These are phyloP conservation scores for Tuber melanosporum DNA, from an alignment of 495 filamentous ascomycete genomes.

Conservation along the genomic window DNA sequence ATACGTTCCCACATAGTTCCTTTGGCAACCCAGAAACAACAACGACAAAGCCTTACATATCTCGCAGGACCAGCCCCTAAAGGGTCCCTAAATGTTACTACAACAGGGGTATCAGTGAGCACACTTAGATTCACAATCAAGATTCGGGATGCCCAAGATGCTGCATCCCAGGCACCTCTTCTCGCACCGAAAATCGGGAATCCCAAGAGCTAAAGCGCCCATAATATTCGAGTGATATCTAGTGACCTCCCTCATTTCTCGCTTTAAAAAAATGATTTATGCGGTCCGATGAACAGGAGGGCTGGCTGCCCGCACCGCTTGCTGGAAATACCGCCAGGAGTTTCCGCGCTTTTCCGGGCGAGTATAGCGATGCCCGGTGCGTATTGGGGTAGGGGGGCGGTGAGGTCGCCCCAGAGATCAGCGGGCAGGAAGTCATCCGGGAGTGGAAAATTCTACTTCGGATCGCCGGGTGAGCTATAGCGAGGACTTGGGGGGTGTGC, in stretches of 20 bases:
- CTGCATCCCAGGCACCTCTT: no score
- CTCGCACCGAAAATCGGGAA: not conserved
- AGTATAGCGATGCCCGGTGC: not conserved
- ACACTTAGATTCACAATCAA: not conserved
- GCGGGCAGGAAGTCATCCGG: not conserved
- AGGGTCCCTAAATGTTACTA: not conserved
- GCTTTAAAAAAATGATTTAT: no score
- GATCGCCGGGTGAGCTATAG: not conserved
- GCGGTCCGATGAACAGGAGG: not conserved
- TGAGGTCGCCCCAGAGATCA: not conserved
- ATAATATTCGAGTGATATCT: not conserved
- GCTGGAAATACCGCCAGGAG: not conserved
- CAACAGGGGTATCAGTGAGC: not conserved
- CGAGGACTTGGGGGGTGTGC: not conserved
- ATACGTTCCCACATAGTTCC: no score
- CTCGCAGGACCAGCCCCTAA: not conserved
- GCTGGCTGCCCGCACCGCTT: not conserved
- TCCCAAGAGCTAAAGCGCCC: not conserved
- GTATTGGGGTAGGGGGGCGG: not conserved
- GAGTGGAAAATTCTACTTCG: not conserved
- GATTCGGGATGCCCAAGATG: not conserved
- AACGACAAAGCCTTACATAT: not conserved
- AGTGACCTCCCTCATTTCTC: not conserved
- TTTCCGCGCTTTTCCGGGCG: not conserved
- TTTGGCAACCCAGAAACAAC: not conserved